Base-by-base conservation (phyloP, 768 basidiomycete genomes). In the Naematelia encephala region DNA sequence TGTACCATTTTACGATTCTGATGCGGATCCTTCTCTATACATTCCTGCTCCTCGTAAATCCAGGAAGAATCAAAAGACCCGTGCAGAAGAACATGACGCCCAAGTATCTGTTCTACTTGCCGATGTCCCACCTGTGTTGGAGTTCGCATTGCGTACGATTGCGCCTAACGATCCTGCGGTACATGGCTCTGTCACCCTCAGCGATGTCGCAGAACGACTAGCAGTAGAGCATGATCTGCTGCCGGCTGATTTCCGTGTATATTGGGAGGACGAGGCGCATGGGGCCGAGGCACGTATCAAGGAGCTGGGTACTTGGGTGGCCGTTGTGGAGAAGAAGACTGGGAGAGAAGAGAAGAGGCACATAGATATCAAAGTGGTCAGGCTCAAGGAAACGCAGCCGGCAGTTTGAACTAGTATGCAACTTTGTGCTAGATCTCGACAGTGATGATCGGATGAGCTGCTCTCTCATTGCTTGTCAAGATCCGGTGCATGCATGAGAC, bases 151-250 rank as follows among this genome's bases (percentile, higher is more conserved):
- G 14, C 54, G 63, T 1, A 65, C 63, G 19, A 60, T 59, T 42
- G 51, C 61, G 5, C 57, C 63, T 2, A 30, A 26, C 5, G 51
- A 56, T 2, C 16, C 42, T 0, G 30, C 51, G 2, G 46, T 68
- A 28, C 58, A 62, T 43, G 67, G 67, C 2, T 65, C 63, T 1
- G 44, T 68, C 14, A 65, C 67, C 8, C 61, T 68, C 16, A 54
- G 49, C 11, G 67, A 68, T 46, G 58, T 68, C 8, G 3, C 34
- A 11, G 56, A 61, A 26, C 26, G 50, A 16, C 25, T 68, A 4
- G 54, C 49, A 19, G 49, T 47, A 11, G 63, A 67, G 22, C 55
- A 39, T 39, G 59, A 30, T 19, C 34, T 70, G 2, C 25, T 27
- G 1, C 29, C 51, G 8, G 28, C 11, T 22, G 65, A 52, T 1